Evolutionary conservation across 2,329 filamentous ascomycete genomes (phyloP).

Genomic region (Fusarium mangiferae): DNA sequence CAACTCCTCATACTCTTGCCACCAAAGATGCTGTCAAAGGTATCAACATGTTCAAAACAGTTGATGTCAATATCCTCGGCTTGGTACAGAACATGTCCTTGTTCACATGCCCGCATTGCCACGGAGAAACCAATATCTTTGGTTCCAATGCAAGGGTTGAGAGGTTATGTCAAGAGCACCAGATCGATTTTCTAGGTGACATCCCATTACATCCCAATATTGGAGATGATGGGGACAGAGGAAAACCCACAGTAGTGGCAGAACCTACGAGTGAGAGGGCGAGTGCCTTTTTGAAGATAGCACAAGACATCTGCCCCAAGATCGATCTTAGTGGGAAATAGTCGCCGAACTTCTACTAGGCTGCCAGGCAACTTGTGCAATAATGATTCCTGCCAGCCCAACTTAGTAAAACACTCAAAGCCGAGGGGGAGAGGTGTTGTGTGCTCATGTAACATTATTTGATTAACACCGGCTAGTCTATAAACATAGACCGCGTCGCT

Average conservation of each 20-base stretch:
- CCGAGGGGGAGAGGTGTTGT: background rate
- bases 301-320: slow-evolving; percentile 62
- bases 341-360: background rate
- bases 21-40: slow-evolving; percentile 92
- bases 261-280: slow-evolving; percentile 82
- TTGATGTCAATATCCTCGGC: slow-evolving; percentile 82
- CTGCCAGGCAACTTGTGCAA: background rate
- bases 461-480: slow-evolving; percentile 33
- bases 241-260: slow-evolving; percentile 89
- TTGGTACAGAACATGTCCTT: slow-evolving; percentile 93
- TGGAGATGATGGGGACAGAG: slow-evolving; percentile 86
- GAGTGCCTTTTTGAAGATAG: slow-evolving; percentile 77
- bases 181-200: slow-evolving; percentile 85
- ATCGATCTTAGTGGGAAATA: slow-evolving; percentile 48
- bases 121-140: slow-evolving; percentile 79
- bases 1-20: slow-evolving; percentile 92
- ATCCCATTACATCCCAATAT: slow-evolving; percentile 89
- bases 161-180: slow-evolving; percentile 75
- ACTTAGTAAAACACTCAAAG: slow-evolving; percentile 33
- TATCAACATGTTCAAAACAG: slow-evolving; percentile 90
- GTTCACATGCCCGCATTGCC: slow-evolving; percentile 83
- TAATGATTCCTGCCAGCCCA: slow-evolving; percentile 25
- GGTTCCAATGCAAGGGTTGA: slow-evolving; percentile 73
- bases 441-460: slow-evolving; percentile 30
- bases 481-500: slow-evolving; percentile 20